These are phyloP conservation scores for Trichoderma atroviride DNA, from an alignment of 2,329 filamentous ascomycete genomes.

Conservation along the genomic window DNA sequence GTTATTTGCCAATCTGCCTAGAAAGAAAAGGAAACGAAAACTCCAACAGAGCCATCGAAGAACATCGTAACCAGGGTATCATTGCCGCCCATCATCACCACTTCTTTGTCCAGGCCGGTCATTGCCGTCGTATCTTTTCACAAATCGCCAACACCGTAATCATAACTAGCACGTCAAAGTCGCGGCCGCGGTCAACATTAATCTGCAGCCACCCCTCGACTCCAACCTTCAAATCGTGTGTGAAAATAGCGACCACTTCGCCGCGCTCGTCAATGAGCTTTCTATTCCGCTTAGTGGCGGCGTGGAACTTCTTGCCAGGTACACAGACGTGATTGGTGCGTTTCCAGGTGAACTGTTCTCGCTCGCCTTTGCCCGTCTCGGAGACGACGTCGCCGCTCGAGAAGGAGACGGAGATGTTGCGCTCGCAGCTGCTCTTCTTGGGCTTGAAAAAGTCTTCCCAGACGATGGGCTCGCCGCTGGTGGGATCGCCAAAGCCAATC, in stretches of 20 bases:
- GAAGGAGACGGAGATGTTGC: slow-evolving; percentile 15
- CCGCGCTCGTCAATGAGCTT: slow-evolving; percentile 28
- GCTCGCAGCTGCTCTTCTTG: slow-evolving; percentile 20
- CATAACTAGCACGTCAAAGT: slow-evolving; percentile 30
- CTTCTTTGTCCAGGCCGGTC: neutral
- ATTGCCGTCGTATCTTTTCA: slow-evolving; percentile 27
- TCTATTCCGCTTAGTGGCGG: slow-evolving; percentile 19
- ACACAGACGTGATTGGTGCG: slow-evolving; percentile 26
- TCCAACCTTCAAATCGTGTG: slow-evolving; percentile 12
- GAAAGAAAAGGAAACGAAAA: too few relatives aligned
- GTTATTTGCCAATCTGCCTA: neutral
- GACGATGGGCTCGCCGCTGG: slow-evolving; percentile 2
- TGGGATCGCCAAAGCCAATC: slow-evolving; percentile 30
- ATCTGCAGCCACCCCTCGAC: slow-evolving; percentile 29
- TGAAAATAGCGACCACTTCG: slow-evolving; percentile 29
- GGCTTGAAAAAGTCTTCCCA: slow-evolving; percentile 32
- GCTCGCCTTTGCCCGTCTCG: slow-evolving; percentile 10
- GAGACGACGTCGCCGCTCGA: slow-evolving; percentile 2
- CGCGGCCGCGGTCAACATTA: slow-evolving; percentile 25
- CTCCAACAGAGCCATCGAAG: neutral
- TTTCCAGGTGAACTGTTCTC: slow-evolving; percentile 28
- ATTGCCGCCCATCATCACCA: neutral
- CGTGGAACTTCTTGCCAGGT: slow-evolving; percentile 12
- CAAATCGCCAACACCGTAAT: slow-evolving; percentile 28
- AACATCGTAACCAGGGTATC: neutral